Conservation (phyloP, 768 basidiomycete species). For the Kwoniella dejecticola region DNA sequence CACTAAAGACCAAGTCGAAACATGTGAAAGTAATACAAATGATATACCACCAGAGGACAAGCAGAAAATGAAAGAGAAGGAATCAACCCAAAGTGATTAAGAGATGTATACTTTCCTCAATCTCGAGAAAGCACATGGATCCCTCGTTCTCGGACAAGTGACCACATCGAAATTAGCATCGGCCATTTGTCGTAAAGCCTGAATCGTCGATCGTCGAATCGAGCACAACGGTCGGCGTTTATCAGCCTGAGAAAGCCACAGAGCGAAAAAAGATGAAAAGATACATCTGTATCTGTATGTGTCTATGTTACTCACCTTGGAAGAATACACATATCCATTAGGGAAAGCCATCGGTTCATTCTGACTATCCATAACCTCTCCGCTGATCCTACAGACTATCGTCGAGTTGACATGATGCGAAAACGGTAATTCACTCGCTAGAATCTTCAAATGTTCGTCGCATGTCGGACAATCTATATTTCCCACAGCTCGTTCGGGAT, state of each 20-base stretch:
- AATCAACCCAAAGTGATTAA: too few relatives aligned
- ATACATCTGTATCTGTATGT: too few relatives aligned
- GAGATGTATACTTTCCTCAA: constrained; percentile 90
- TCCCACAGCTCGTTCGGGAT: constrained; percentile 41
- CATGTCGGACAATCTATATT: constrained; percentile 81
- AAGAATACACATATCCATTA: constrained; percentile 88
- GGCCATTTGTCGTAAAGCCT: constrained; percentile 89
- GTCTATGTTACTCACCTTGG: constrained; percentile 74
- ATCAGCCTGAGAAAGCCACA: not conserved
- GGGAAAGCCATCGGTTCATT: constrained; percentile 91
- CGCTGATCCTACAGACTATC: constrained; percentile 86
- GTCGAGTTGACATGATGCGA: constrained; percentile 95
- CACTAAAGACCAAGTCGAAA: not conserved
- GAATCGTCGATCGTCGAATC: not conserved
- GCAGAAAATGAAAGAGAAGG: too few relatives aligned
- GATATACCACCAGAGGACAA: too few relatives aligned
- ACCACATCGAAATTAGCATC: constrained; percentile 74
- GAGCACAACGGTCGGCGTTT: not conserved
- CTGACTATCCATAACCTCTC: constrained; percentile 91
- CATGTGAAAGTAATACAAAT: too few relatives aligned
- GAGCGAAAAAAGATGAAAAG: not conserved
- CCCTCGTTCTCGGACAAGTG: constrained; percentile 76
- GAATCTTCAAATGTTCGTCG: constrained; percentile 70
- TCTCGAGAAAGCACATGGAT: constrained; percentile 65
- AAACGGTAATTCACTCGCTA: constrained; percentile 83